Conservation (phyloP, 2,329 filamentous ascomycete genomes). For the Lachnellula willkommii region DNA sequence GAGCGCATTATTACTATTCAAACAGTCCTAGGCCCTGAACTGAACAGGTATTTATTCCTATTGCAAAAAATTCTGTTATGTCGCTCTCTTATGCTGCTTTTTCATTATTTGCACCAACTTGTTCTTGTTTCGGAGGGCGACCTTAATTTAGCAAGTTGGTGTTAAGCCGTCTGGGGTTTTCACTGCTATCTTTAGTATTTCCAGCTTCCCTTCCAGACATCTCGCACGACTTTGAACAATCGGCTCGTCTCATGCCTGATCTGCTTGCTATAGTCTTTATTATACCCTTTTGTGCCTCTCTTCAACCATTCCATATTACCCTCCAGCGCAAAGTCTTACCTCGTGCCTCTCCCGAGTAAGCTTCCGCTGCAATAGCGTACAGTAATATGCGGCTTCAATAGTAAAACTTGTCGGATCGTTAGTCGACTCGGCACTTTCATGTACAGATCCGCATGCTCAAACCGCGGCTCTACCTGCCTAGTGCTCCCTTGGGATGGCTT, state of each 20-base stretch:
- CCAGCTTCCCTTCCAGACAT: no score
- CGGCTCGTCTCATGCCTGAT: not conserved
- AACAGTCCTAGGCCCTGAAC: no score
- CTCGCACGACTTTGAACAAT: no score
- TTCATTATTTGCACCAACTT: not conserved
- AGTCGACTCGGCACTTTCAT: slow-evolving; percentile 10
- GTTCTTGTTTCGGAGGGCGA: not conserved
- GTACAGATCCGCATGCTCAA: slow-evolving; percentile 6
- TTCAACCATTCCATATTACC: not conserved
- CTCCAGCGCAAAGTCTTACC: slow-evolving; percentile 9
- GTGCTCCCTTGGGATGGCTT: not conserved
- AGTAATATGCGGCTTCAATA: slow-evolving; percentile 10
- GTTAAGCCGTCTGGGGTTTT: not conserved
- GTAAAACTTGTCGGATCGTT: slow-evolving; percentile 10
- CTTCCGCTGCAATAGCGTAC: slow-evolving; percentile 6
- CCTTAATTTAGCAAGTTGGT: not conserved
- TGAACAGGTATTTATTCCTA: no score
- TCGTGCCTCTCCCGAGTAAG: slow-evolving; percentile 11
- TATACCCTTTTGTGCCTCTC: not conserved
- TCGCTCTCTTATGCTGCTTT: no score
- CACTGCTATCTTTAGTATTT: no score
- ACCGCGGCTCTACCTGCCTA: not conserved
- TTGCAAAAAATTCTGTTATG: no score
- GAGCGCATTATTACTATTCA: no score
- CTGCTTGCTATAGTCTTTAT: not conserved